phyloP scores from a whole-genome alignment of 2,329 filamentous ascomycete species.

The Fusarium oligoseptatum region DNA sequence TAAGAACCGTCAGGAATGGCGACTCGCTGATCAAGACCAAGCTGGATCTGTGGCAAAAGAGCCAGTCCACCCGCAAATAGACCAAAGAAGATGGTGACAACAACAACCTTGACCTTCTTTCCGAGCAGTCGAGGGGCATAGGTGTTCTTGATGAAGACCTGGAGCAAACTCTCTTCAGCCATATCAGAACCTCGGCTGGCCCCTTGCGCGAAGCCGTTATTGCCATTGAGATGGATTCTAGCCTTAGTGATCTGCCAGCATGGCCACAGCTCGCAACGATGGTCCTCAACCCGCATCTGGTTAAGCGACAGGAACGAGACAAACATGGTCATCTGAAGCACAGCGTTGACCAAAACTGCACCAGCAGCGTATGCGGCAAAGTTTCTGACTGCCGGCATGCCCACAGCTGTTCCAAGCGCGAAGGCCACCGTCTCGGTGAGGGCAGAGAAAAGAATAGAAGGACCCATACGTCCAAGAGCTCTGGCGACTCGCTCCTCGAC shows the following conservation, averaged over 20 bases:
- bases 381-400: constrained; percentile 97
- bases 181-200: constrained; percentile 75
- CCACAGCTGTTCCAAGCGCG: constrained; percentile 90
- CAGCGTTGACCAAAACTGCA: constrained; percentile 94
- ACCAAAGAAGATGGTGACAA: constrained; percentile 87
- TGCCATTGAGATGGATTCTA: constrained; percentile 71
- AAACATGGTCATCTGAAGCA: constrained; percentile 98
- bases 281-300: constrained; percentile 88
- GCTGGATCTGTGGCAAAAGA: constrained; percentile 83
- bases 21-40: constrained; percentile 94
- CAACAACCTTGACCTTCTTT: constrained; percentile 81
- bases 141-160: constrained; percentile 88
- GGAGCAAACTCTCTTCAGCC: constrained; percentile 85
- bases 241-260: constrained; percentile 86
- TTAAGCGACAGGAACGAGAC: constrained; percentile 92
- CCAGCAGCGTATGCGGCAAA: constrained; percentile 97
- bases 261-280: constrained; percentile 91
- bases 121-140: constrained; percentile 88
- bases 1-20: constrained; percentile 96
- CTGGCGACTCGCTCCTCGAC: constrained; percentile 88
- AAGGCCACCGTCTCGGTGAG: constrained; percentile 95
- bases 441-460: constrained; percentile 96
- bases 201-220: constrained; percentile 68
- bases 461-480: constrained; percentile 95
- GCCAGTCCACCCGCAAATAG: constrained; percentile 88